Conservation (phyloP, 148 eudicot genomes). For the Amaranthus cruentus region DNA sequence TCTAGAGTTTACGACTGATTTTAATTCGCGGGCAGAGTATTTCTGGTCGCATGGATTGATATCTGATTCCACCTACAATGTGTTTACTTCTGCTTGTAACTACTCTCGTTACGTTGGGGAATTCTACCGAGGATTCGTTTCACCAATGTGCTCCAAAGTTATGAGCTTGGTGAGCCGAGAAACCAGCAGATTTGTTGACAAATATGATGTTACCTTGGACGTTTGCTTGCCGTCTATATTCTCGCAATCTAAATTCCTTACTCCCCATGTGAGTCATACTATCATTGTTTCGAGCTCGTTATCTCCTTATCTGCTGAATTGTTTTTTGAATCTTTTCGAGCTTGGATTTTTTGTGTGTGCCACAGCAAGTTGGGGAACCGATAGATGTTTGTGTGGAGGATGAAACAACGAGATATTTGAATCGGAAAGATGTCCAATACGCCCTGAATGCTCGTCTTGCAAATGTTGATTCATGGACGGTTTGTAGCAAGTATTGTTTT, state of each 20-base stretch:
- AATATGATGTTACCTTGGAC: conserved; percentile 92
- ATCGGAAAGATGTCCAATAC: conserved; percentile 63
- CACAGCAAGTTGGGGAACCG: conserved; percentile 57
- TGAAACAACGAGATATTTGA: conserved; percentile 69
- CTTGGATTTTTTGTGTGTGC: background rate
- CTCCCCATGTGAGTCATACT: conserved; percentile 38
- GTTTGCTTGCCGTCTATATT: conserved; percentile 78
- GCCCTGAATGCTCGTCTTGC: conserved; percentile 85
- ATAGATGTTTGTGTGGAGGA: conserved; percentile 94
- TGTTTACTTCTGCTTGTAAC: conserved; percentile 81
- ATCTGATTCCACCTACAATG: conserved; percentile 79
- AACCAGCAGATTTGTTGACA: conserved; percentile 88
- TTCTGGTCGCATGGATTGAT: conserved; percentile 97
- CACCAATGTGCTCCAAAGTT: conserved; percentile 67
- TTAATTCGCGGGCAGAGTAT: conserved; percentile 91
- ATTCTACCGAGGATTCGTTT: conserved; percentile 66
- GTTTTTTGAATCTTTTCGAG: background rate
- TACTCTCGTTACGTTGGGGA: conserved; percentile 84
- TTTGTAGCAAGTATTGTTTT: conserved; percentile 63
- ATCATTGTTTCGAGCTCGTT: background rate
- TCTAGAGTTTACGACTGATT: conserved; percentile 77
- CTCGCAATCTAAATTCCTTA: conserved; percentile 70
- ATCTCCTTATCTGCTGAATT: background rate
- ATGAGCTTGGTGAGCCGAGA: conserved; percentile 68
- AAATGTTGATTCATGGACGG: conserved; percentile 65